phyloP scores from a whole-genome alignment of 1,139 yeast species.

The Suhomyces coccinellae region DNA sequence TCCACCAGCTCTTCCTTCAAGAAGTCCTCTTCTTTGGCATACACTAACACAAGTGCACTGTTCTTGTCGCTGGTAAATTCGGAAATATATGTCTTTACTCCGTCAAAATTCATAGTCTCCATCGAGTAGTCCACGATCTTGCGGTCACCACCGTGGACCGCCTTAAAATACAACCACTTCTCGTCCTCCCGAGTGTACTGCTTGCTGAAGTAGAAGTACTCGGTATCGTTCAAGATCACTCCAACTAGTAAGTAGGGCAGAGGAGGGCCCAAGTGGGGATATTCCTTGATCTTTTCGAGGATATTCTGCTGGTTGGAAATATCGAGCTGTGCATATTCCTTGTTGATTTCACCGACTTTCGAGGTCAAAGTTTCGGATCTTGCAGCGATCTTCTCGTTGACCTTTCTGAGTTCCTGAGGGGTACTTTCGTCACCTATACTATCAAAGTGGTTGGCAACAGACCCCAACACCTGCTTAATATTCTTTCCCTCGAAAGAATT shows the following conservation, averaged over 20 bases:
- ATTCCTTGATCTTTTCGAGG: conserved; percentile 13
- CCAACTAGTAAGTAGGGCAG: conserved; percentile 28
- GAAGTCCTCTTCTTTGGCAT: conserved; percentile 18
- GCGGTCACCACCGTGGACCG: conserved; percentile 13
- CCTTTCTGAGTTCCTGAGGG: conserved; percentile 25
- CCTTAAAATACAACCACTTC: conserved; percentile 18
- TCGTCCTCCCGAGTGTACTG: conserved; percentile 12
- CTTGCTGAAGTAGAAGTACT: conserved; percentile 24
- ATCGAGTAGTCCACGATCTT: conserved; percentile 20
- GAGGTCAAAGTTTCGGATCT: conserved; percentile 20
- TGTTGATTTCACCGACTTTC: conserved; percentile 20
- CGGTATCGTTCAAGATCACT: conserved; percentile 31
- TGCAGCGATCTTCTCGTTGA: conserved; percentile 21
- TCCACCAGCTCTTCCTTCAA: conserved; percentile 8
- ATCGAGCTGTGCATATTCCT: conserved; percentile 23
- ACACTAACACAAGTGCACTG: conserved; percentile 23
- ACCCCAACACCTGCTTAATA: conserved; percentile 27
- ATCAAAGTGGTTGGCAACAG: conserved; percentile 22
- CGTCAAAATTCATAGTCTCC: conserved; percentile 24
- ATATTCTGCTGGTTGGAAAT: conserved; percentile 26
- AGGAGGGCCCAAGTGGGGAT: conserved; percentile 16
- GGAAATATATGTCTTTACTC: conserved; percentile 18
- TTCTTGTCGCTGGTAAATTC: conserved; percentile 18
- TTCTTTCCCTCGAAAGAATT: conserved; percentile 42
- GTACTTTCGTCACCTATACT: conserved; percentile 18